Percentiles rank a stretch among this genome's conserved stretches.
Conservation (phyloP, 1,284 basidiomycete genomes). For the Rhodotorula sp. region DNA sequence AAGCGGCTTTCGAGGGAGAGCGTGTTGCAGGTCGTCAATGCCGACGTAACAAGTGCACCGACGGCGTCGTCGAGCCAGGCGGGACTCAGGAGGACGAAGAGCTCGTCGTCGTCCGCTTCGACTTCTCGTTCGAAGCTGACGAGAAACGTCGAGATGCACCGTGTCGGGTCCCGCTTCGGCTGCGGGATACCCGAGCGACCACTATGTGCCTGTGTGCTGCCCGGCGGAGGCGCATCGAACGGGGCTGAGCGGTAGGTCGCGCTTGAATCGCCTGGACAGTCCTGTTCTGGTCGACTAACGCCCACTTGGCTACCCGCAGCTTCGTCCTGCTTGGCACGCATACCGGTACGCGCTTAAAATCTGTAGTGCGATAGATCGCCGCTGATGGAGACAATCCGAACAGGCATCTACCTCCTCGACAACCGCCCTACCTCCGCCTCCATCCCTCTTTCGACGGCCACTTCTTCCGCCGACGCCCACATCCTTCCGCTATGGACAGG, state of each 20-base stretch:
- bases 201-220: slow-evolving; percentile 13
- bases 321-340: slow-evolving; percentile 30
- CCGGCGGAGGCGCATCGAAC: neutral
- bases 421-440: slow-evolving; percentile 8
- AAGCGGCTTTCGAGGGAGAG: slow-evolving; percentile 1
- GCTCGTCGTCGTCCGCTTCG: neutral
- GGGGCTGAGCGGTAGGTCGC: neutral
- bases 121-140: neutral
- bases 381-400: neutral
- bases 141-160: slow-evolving; percentile 1
- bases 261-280: no score
- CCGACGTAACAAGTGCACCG: neutral
- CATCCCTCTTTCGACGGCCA: neutral
- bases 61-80: neutral
- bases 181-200: slow-evolving; percentile 21
- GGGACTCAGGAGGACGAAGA: neutral
- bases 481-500: slow-evolving; percentile 21
- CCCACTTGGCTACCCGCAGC: neutral
- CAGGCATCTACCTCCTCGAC: slow-evolving; percentile 28
- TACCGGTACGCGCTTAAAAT: neutral
- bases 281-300: neutral
- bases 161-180: slow-evolving; percentile 25
- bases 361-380: no score
- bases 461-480: neutral
- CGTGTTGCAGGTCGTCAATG: neutral